Evolutionary conservation across 495 filamentous ascomycete genomes (phyloP), one percentile per base, ranked within the genome.

Genomic region (Penicillium nucicola): DNA sequence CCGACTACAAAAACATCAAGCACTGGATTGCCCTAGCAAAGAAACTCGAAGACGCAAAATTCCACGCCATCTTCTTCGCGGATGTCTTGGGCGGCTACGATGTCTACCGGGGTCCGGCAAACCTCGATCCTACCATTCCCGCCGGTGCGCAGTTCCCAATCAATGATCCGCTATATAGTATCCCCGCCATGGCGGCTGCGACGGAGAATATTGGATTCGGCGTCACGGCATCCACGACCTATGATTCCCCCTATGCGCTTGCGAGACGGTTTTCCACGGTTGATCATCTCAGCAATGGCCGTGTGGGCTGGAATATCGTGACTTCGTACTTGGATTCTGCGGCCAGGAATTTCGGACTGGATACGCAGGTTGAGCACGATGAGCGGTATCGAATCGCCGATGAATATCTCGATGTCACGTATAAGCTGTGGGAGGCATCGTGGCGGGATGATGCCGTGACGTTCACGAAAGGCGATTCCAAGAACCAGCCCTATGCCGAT

Each of bases 201-300:
- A 88, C 86, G 11, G 62, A 88, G 41, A 76, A 75, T 28, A 77
- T 95, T 22, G 82, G 83, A 6, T 75, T 84, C 42, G 79, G 88
- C 6, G 81, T 90, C 2, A 88, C 90, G 11, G 69, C 82, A 2
- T 80, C 79, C 8, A 85, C 70, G 10, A 87, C 83, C 1, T 87
- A 87, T 55, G 85, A 87, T 48, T 72, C 80, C 47, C 84, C 85
- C 9, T 88, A 85, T 52, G 80, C 84, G 47, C 73, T 87, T n/a
- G 84, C 84, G 4, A 71, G 84, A 18, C 72, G 84, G 14, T 69
- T 88, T 43, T 80, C 80, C 1, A 88, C 84, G 0, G 71, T 86
- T 10, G 85, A 88, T 47, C 84, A 87, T 62, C 70, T 88, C n/a
- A 80, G 74, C 23, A 78, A 80, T 41, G 84, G 84, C 6, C 76